phyloP scores from a whole-genome alignment of 257 asterid genomes.

The Striga asiatica region DNA sequence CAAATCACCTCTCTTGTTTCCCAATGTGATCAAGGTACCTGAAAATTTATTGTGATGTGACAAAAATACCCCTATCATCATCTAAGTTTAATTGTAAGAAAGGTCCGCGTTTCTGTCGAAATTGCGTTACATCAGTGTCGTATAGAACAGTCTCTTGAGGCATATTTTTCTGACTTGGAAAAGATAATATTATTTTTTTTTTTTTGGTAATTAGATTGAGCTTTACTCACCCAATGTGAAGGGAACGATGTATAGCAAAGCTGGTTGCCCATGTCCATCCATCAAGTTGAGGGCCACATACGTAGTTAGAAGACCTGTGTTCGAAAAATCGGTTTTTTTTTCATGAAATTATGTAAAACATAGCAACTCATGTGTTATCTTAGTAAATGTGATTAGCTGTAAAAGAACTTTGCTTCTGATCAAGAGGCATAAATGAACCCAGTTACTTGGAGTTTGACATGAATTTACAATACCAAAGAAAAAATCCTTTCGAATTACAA shows the following conservation, averaged over 20 bases:
- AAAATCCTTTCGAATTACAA: no score
- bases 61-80: no score
- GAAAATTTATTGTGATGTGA: constrained; percentile 2
- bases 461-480: no score
- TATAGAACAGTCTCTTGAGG: no score
- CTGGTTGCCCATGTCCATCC: constrained; percentile 99
- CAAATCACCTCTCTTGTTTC: constrained; percentile 70
- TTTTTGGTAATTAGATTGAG: not conserved
- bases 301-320: constrained; percentile 74
- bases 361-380: not conserved
- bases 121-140: not conserved
- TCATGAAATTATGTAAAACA: not conserved
- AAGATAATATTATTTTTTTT: no score
- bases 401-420: no score
- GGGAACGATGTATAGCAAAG: constrained; percentile 96
- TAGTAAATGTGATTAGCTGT: not conserved
- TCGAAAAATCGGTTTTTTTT: not conserved
- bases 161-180: no score
- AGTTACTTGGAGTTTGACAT: no score
- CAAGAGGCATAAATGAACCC: no score
- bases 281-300: constrained; percentile 87
- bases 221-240: constrained; percentile 67
- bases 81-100: no score
- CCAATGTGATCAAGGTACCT: constrained; percentile 76
- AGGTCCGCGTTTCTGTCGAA: not conserved